Evolutionary conservation across 495 filamentous ascomycete species (phyloP).

Genomic region (Xylaria scruposa): DNA sequence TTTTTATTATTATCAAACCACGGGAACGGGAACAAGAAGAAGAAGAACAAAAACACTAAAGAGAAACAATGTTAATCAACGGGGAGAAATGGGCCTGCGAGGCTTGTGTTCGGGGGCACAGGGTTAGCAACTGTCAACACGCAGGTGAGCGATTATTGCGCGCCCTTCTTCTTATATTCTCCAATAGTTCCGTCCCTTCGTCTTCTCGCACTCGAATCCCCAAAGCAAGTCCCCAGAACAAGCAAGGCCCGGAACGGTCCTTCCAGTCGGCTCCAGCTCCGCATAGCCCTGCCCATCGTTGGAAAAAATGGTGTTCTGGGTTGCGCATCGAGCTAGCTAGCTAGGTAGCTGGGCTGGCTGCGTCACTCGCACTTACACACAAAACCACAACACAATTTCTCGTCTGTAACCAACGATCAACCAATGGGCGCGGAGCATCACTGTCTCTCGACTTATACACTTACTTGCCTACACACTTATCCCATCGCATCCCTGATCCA

Average conservation of each 20-base stretch:
- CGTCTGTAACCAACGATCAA: background rate
- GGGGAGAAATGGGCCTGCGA: slow-evolving; percentile 93
- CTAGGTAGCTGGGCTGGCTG: slow-evolving; percentile 2
- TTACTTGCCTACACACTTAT: background rate
- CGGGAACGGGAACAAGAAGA: background rate
- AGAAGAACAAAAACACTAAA: background rate
- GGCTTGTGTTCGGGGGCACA: slow-evolving; percentile 91
- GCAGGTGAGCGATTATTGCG: slow-evolving; percentile 61
- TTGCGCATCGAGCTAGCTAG: slow-evolving; percentile 15
- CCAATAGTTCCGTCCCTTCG: slow-evolving; percentile 36
- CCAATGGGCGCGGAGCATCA: slow-evolving; percentile 11
- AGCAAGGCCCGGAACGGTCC: background rate
- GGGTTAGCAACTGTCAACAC: slow-evolving; percentile 94
- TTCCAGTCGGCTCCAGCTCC: background rate
- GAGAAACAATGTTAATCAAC: slow-evolving; percentile 75
- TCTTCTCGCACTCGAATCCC: background rate
- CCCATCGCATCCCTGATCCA: background rate
- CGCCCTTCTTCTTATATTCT: slow-evolving; percentile 13
- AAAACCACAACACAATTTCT: background rate
- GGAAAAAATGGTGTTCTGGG: slow-evolving; percentile 8
- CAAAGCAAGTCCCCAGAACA: background rate
- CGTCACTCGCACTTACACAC: slow-evolving; percentile 11
- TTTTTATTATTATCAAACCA: background rate
- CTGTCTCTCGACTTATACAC: slow-evolving; percentile 7
- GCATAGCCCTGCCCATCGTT: background rate